A percentile compares a stretch with the other conserved stretches of the same genome.
Evolutionary conservation across 805 yeast genomes (phyloP).

Genomic region (Metschnikowia colocasiae): DNA sequence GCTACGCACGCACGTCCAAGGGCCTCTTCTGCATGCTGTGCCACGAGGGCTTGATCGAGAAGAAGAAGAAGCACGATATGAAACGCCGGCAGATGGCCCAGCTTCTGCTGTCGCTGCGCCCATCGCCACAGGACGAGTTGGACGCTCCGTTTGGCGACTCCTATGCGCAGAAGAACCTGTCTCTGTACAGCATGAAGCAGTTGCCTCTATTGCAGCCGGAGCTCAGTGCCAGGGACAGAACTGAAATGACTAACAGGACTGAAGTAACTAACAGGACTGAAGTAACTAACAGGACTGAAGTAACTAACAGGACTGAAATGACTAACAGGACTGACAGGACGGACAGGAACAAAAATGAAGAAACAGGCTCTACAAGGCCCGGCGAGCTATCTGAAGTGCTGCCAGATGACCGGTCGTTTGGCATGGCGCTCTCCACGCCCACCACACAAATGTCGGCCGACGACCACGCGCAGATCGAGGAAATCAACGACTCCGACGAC

Average conservation of each 20-base stretch:
- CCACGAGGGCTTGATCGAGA: slow-evolving; percentile 77
- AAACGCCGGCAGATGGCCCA: slow-evolving; percentile 34
- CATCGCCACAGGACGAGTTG: slow-evolving; percentile 10
- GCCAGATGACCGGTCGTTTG: slow-evolving; percentile 1
- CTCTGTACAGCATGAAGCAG: slow-evolving; percentile 12
- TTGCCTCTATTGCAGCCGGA: slow-evolving; percentile 12
- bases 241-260: no score
- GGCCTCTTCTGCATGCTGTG: slow-evolving; percentile 93
- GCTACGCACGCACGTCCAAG: slow-evolving; percentile 89
- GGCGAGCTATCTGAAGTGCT: not conserved
- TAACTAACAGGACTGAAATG: no score
- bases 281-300: no score
- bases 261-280: no score
- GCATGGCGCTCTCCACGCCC: not conserved
- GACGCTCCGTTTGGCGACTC: slow-evolving; percentile 45
- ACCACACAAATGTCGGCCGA: not conserved
- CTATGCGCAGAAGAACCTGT: slow-evolving; percentile 7
- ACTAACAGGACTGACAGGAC: no score
- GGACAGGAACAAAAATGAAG: no score
- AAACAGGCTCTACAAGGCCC: not conserved
- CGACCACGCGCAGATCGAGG: slow-evolving; percentile 31
- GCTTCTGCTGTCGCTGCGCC: slow-evolving; percentile 26
- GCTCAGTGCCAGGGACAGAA: not conserved
- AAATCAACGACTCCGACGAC: slow-evolving; percentile 39
- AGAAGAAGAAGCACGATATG: slow-evolving; percentile 62